A percentile compares a stretch with the other conserved stretches of the same genome.
phyloP scores from a whole-genome alignment of 306 rosid species.

The cucumber (Cucumis sativus) region Cucumber_9930_V3 NC_026660.2:21536501-21537000 shows the following conservation, averaged over 20 bases:
- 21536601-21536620: neutral
- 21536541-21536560: neutral
- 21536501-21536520: neutral
- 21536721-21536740: neutral
- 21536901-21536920: neutral
- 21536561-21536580: neutral
- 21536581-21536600: neutral
- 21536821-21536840: no score
- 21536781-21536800: no score
- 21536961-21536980: slow-evolving; percentile 2
- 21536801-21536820: no score
- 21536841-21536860: no score
- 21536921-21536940: neutral
- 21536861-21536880: no score
- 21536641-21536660: no score
- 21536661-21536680: neutral
- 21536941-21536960: neutral
- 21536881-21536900: neutral
- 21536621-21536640: no score
- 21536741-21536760: neutral
- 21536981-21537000: slow-evolving; percentile 9
- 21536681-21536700: neutral
- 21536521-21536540: neutral
- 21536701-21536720: neutral
- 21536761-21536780: no score